A percentile compares a stretch with the other conserved stretches of the same genome.
Evolutionary conservation across 164 flowering plant genomes (phyloP).

Genomic region (Magnolia kwangsiensis): DNA sequence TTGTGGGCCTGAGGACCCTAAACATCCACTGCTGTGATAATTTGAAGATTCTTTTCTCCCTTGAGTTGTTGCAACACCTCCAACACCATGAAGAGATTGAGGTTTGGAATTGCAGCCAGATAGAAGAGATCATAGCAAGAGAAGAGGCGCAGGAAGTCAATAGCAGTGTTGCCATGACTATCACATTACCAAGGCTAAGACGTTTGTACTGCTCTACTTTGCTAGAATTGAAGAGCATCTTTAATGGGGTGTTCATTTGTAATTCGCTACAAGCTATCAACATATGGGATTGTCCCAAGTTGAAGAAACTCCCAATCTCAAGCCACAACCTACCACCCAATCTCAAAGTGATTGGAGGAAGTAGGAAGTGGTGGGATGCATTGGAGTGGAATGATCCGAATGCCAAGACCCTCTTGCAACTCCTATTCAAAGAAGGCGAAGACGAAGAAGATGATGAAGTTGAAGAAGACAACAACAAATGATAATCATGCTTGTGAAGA

Average conservation of each 20-base stretch:
- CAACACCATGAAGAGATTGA: background rate
- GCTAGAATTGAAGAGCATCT: background rate
- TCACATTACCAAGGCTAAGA: background rate
- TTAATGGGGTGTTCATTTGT: background rate
- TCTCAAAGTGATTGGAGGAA: slow-evolving; percentile 1
- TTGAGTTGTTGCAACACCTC: background rate
- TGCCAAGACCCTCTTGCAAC: background rate
- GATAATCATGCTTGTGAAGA: too few relatives aligned
- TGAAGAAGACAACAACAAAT: slow-evolving; percentile 18
- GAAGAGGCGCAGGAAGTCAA: background rate
- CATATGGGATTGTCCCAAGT: slow-evolving; percentile 1
- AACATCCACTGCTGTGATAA: background rate
- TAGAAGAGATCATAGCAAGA: background rate
- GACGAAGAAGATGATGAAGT: slow-evolving; percentile 16
- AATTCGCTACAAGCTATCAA: background rate
- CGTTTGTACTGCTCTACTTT: background rate
- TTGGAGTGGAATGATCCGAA: slow-evolving; percentile 9
- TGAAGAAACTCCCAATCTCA: slow-evolving; percentile 10
- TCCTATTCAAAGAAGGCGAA: background rate
- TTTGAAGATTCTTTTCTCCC: background rate
- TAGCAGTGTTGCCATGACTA: too few relatives aligned
- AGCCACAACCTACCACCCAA: background rate
- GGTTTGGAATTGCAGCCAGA: background rate
- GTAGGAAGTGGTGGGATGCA: slow-evolving; percentile 8
- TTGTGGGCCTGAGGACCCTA: background rate